phyloP scores from a whole-genome alignment of 495 filamentous ascomycete genomes.

The Podospora bellae-mahoneyi region DNA sequence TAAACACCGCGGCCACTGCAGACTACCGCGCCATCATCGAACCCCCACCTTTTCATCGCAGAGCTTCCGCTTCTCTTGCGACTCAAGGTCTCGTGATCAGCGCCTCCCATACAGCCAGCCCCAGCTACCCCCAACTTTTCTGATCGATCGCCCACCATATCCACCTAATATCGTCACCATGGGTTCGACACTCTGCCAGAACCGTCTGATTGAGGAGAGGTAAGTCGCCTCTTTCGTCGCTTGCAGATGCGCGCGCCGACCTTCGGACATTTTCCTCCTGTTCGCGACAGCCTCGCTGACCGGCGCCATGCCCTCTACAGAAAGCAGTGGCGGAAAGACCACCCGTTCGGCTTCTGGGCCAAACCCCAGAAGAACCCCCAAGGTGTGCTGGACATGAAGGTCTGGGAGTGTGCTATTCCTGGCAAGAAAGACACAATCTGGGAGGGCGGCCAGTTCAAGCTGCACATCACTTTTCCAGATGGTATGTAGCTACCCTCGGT shows the following conservation, averaged over 20 bases:
- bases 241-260: background rate
- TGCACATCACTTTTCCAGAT: slow-evolving; percentile 89
- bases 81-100: background rate
- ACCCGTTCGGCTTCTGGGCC: slow-evolving; percentile 97
- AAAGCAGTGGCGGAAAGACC: slow-evolving; percentile 94
- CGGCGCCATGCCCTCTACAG: slow-evolving; percentile 42
- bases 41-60: background rate
- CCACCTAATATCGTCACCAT: background rate
- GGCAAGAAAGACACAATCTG: slow-evolving; percentile 94
- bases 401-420: slow-evolving; percentile 94
- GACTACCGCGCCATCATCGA: background rate
- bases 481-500: slow-evolving; percentile 54
- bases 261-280: background rate
- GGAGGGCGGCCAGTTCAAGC: slow-evolving; percentile 94
- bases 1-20: background rate
- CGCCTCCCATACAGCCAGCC: background rate
- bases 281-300: slow-evolving; percentile 17
- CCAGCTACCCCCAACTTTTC: background rate
- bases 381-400: slow-evolving; percentile 85
- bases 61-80: background rate
- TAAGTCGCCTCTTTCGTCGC: slow-evolving; percentile 40
- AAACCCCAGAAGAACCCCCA: slow-evolving; percentile 75
- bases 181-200: slow-evolving; percentile 60
- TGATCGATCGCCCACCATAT: background rate
- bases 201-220: slow-evolving; percentile 89